Conservation (phyloP, 345 rosid genomes). For the Eucalyptus guilfoylei region DNA sequence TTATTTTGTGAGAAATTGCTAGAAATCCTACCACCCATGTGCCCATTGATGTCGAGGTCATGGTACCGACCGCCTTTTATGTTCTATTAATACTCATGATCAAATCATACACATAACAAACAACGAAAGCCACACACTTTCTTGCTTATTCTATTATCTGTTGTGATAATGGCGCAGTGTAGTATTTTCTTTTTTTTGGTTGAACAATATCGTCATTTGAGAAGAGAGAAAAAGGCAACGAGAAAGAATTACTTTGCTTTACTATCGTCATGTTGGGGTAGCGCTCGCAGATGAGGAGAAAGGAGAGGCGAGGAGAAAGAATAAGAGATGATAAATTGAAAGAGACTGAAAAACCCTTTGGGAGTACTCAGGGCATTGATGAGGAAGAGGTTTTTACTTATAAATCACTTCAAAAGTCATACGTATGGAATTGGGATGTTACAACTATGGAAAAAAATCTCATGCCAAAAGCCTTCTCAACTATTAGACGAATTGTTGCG, state of each 20-base stretch:
- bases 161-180: neutral
- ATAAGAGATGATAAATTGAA: neutral
- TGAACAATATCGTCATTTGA: neutral
- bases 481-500: fast-evolving
- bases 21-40: fast-evolving
- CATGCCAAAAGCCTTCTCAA: neutral
- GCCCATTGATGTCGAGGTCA: neutral
- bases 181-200: neutral
- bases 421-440: neutral
- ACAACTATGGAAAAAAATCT: neutral
- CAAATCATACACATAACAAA: neutral
- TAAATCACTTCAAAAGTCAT: neutral
- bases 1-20: neutral
- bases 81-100: neutral
- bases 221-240: neutral
- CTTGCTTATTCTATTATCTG: neutral
- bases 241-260: neutral
- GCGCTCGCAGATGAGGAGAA: fast-evolving
- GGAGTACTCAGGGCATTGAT: neutral
- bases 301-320: neutral
- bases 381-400: neutral
- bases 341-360: neutral
- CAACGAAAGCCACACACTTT: neutral
- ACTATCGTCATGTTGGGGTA: neutral
- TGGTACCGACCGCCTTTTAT: neutral